Conservation (phyloP, 495 filamentous ascomycete genomes). For the Opeltia flavorubescens region DNA sequence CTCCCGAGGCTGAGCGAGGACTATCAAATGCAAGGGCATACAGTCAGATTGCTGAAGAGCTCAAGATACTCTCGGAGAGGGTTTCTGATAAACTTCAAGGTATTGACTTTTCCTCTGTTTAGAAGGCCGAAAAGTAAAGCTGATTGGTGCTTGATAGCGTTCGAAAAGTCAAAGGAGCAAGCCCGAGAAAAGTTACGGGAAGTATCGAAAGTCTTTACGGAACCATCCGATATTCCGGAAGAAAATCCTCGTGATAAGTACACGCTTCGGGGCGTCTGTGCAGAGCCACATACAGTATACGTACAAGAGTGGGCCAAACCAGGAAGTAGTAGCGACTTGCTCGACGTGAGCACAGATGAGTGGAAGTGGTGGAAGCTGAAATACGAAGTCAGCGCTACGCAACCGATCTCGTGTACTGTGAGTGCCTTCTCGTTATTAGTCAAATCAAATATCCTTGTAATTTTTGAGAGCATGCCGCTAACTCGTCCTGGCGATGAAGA, state of each 20-base stretch:
- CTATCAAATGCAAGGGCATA: not conserved
- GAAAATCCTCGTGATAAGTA: constrained; percentile 33
- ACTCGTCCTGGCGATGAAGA: constrained; percentile 11
- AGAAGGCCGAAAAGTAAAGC: not conserved
- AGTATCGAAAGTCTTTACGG: constrained; percentile 38
- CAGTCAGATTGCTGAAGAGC: constrained; percentile 15
- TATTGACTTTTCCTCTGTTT: constrained; percentile 13
- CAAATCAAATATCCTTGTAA: not conserved
- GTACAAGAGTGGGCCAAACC: constrained; percentile 22
- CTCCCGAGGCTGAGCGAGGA: not conserved
- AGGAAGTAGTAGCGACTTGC: constrained; percentile 10
- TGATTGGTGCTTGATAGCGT: constrained; percentile 21
- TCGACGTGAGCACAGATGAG: constrained; percentile 14
- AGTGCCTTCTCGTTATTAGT: not conserved
- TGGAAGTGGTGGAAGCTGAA: constrained; percentile 44
- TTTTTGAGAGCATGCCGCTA: not conserved
- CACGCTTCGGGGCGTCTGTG: constrained; percentile 38
- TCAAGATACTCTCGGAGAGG: constrained; percentile 26
- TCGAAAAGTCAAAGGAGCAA: constrained; percentile 38
- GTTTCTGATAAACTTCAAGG: constrained; percentile 38
- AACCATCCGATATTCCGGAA: constrained; percentile 32
- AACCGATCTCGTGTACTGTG: constrained; percentile 10
- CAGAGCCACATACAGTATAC: constrained; percentile 36
- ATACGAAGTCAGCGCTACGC: constrained; percentile 22
- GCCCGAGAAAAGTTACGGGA: constrained; percentile 30